phyloP scores from a whole-genome alignment of 176 grass and related monocot species.

The Carex scoparia region DNA sequence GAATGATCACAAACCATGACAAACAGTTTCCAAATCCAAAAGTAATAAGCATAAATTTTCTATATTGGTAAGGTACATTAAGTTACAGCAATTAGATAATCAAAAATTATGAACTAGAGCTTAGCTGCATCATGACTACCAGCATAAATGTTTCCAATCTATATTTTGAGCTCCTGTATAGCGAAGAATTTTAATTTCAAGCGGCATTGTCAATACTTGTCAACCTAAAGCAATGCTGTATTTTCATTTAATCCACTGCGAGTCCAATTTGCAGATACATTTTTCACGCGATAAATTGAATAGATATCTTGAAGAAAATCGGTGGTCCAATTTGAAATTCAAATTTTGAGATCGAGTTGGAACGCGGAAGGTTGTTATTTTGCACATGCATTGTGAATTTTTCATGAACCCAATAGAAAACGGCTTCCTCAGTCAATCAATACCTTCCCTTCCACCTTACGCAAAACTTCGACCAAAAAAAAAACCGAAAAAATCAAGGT shows the following conservation, averaged over 20 bases:
- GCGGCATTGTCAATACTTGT: background rate
- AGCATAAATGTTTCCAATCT: background rate
- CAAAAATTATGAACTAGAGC: background rate
- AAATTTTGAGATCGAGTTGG: background rate
- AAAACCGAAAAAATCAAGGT: background rate
- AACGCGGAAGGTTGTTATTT: background rate
- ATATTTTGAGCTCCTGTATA: background rate
- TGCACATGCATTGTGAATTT: background rate
- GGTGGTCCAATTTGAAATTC: constrained; percentile 8
- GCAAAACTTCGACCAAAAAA: background rate
- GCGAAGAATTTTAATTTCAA: background rate
- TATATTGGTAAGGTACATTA: background rate
- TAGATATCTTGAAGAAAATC: background rate
- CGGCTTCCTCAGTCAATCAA: background rate
- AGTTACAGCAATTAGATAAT: constrained; percentile 8
- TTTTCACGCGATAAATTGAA: background rate
- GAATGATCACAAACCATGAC: background rate
- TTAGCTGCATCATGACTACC: background rate
- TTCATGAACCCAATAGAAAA: background rate
- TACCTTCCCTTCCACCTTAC: background rate
- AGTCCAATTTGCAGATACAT: background rate
- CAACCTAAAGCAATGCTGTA: background rate
- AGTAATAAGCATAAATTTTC: background rate
- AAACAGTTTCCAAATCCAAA: background rate
- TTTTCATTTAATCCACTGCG: background rate